phyloP scores from a whole-genome alignment of 257 asterid genomes.

The Penstemon newberryi region DNA sequence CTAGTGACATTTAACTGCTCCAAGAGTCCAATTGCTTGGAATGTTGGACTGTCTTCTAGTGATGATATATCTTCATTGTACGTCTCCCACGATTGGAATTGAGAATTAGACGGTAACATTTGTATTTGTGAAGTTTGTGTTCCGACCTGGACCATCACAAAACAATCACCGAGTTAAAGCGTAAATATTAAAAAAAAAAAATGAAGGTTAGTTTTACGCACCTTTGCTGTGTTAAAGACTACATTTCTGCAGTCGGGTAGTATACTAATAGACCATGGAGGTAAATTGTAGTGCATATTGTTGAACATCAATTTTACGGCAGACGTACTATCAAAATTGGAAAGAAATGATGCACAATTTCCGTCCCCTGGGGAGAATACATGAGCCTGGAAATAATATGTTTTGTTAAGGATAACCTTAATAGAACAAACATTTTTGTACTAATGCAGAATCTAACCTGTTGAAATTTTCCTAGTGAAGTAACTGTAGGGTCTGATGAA shows the following conservation, averaged over 20 bases:
- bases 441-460: too few species aligned
- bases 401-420: not conserved
- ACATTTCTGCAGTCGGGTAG: slow-evolving; percentile 69
- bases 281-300: slow-evolving; percentile 47
- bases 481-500: too few species aligned
- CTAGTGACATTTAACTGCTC: slow-evolving; percentile 69
- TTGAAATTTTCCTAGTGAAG: too few species aligned
- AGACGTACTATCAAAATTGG: slow-evolving; percentile 49
- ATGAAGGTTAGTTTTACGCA: slow-evolving; percentile 20
- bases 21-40: slow-evolving; percentile 48
- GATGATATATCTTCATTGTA: slow-evolving; percentile 50
- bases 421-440: not conserved
- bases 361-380: slow-evolving; percentile 46
- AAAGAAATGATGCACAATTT: slow-evolving; percentile 62
- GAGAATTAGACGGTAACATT: slow-evolving; percentile 44
- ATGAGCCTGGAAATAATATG: slow-evolving; percentile 42
- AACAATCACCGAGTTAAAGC: not conserved
- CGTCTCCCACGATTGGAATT: slow-evolving; percentile 52
- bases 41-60: slow-evolving; percentile 40
- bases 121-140: slow-evolving; percentile 42
- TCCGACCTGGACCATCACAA: slow-evolving; percentile 38
- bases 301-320: slow-evolving; percentile 51
- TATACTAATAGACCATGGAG: slow-evolving; percentile 79
- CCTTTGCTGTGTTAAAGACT: slow-evolving; percentile 65
- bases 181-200: not conserved